Conservation (phyloP, 352 stramenopile species). For the Pythium volutum region DNA sequence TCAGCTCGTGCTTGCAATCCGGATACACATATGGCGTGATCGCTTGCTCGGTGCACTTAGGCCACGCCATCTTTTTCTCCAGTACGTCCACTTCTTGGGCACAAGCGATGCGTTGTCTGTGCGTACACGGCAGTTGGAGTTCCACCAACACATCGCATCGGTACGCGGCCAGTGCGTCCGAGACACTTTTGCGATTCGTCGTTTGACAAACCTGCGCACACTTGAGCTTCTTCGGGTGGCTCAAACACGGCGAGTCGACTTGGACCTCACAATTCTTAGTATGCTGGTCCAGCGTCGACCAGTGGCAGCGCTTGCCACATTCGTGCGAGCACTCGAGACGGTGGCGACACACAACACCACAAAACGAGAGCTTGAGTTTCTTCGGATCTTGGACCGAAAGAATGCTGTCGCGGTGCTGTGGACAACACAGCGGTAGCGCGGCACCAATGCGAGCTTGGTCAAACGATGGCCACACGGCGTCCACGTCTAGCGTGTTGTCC, state of each 20-base stretch:
- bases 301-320: constrained; percentile 74
- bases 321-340: constrained; percentile 59
- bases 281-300: constrained; percentile 48
- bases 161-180: constrained; percentile 46
- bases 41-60: constrained; percentile 51
- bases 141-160: constrained; percentile 52
- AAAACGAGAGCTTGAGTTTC: constrained; percentile 65
- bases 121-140: constrained; percentile 60
- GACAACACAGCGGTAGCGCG: constrained; percentile 75
- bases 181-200: constrained; percentile 26
- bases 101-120: constrained; percentile 54
- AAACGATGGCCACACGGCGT: constrained; percentile 37
- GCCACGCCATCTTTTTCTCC: constrained; percentile 31
- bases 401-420: constrained; percentile 49
- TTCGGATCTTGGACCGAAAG: constrained; percentile 23
- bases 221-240: constrained; percentile 44
- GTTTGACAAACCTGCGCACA: constrained; percentile 49
- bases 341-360: constrained; percentile 56
- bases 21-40: constrained; percentile 66
- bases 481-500: constrained; percentile 29
- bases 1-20: constrained; percentile 61
- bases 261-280: constrained; percentile 52
- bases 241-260: constrained; percentile 63
- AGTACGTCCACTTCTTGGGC: constrained; percentile 42
- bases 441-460: constrained; percentile 42